phyloP scores from a whole-genome alignment of 352 stramenopile species.

The Globisporangium alternatum region DNA sequence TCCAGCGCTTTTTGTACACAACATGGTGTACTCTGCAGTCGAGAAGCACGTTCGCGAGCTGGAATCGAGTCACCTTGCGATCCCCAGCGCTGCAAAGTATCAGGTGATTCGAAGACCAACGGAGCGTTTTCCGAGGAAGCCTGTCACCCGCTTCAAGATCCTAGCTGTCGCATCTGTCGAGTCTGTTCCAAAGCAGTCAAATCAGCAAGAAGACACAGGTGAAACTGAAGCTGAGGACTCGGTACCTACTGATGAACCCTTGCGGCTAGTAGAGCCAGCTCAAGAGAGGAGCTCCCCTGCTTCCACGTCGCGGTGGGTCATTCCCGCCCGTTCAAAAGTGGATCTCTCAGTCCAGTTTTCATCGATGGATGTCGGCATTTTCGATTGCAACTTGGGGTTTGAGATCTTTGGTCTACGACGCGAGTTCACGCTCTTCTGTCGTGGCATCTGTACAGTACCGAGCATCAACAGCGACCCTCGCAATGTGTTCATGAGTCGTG shows the following conservation, averaged over 20 bases:
- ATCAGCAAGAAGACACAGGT: neutral
- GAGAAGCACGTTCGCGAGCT: constrained; percentile 70
- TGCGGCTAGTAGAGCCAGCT: constrained; percentile 9
- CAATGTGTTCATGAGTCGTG: constrained; percentile 94
- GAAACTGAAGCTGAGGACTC: neutral
- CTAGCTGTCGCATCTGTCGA: constrained; percentile 7
- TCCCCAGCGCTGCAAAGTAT: constrained; percentile 64
- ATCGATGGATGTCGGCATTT: constrained; percentile 69
- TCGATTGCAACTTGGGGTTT: constrained; percentile 86
- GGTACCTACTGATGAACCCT: neutral
- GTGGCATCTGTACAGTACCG: constrained; percentile 83
- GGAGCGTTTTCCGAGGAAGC: constrained; percentile 58
- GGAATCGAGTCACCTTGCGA: constrained; percentile 47
- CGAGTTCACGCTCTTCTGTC: constrained; percentile 82
- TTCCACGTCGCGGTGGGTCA: constrained; percentile 61
- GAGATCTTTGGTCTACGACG: constrained; percentile 88
- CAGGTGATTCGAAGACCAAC: constrained; percentile 77
- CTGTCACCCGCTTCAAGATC: constrained; percentile 59
- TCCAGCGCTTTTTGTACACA: constrained; percentile 54
- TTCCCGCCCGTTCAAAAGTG: constrained; percentile 54
- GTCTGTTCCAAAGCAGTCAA: constrained; percentile 2
- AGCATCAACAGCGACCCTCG: constrained; percentile 91
- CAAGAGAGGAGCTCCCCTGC: constrained; percentile 11
- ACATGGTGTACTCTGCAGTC: constrained; percentile 42
- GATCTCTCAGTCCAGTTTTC: constrained; percentile 82